phyloP scores from a whole-genome alignment of 176 grass and related monocot genomes.

The Triticum urartu region DNA sequence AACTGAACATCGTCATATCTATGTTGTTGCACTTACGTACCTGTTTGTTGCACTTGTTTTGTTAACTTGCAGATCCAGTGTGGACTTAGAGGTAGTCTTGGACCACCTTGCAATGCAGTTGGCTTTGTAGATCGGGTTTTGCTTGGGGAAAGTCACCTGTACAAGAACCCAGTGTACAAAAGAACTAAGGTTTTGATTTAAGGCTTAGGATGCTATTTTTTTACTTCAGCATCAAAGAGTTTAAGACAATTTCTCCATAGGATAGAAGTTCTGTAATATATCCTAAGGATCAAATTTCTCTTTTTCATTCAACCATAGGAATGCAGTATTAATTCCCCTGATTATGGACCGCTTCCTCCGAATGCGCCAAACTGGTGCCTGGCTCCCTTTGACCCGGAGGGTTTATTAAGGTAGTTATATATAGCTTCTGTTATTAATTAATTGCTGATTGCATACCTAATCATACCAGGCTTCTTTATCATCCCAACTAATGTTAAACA shows the following conservation, averaged over 20 bases:
- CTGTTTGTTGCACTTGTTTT: slow-evolving; percentile 22
- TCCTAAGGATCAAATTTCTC: not conserved
- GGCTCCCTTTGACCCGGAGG: slow-evolving; percentile 94
- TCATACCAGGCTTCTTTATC: not conserved
- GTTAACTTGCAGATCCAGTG: slow-evolving; percentile 63
- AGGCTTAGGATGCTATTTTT: not conserved
- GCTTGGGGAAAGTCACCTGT: slow-evolving; percentile 84
- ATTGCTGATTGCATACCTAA: not conserved
- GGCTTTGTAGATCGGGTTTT: slow-evolving; percentile 75
- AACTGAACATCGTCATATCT: slow-evolving; percentile 3
- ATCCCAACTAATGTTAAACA: not conserved
- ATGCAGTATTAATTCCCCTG: slow-evolving; percentile 93
- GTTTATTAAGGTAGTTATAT: slow-evolving; percentile 73
- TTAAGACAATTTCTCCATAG: not conserved
- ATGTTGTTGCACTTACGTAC: not conserved
- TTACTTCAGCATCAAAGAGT: not conserved
- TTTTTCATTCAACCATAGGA: slow-evolving; percentile 52
- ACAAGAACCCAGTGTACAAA: slow-evolving; percentile 81
- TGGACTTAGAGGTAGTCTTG: slow-evolving; percentile 76
- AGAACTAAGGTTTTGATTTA: slow-evolving; percentile 81
- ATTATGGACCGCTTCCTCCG: slow-evolving; percentile 81
- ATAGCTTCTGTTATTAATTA: not conserved
- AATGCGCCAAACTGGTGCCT: slow-evolving; percentile 84
- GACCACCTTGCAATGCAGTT: slow-evolving; percentile 92
- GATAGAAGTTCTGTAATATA: not conserved